phyloP scores from a whole-genome alignment of 345 rosid species.

The Gossypium bickii region DNA sequence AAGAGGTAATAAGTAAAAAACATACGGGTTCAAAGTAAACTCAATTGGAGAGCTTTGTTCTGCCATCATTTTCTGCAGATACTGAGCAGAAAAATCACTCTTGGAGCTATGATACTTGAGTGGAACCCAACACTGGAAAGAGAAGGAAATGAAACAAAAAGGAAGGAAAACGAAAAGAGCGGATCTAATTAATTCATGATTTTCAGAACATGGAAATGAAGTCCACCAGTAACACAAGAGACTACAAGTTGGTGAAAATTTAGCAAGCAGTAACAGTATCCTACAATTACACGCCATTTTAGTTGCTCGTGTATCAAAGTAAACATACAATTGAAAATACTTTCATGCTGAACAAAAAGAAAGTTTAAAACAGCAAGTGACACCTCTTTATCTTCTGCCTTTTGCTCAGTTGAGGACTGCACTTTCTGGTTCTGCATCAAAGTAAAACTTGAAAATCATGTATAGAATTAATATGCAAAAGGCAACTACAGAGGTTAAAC shows the following conservation, averaged over 20 bases:
- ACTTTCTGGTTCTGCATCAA: slow-evolving; percentile 43
- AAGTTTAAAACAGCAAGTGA: neutral
- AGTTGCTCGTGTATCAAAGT: neutral
- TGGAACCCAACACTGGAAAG: slow-evolving; percentile 59
- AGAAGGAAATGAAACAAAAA: slow-evolving; percentile 14
- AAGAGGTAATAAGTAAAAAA: slow-evolving; percentile 9
- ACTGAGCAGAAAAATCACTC: slow-evolving; percentile 56
- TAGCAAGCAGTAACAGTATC: slow-evolving; percentile 1
- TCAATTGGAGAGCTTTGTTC: slow-evolving; percentile 46
- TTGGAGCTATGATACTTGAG: slow-evolving; percentile 72
- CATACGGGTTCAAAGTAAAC: slow-evolving; percentile 73
- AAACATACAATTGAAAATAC: neutral
- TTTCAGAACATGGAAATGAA: slow-evolving; percentile 7
- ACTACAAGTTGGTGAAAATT: neutral
- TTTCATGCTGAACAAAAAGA: neutral
- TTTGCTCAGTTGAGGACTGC: slow-evolving; percentile 41
- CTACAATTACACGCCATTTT: neutral
- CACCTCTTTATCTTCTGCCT: slow-evolving; percentile 53
- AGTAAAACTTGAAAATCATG: neutral
- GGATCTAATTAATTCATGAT: slow-evolving; percentile 15
- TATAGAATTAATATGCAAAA: neutral
- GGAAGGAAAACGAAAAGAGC: slow-evolving; percentile 13
- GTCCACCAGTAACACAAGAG: neutral
- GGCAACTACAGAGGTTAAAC: neutral
- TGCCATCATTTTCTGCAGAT: slow-evolving; percentile 54